Base-by-base conservation (phyloP, 495 filamentous ascomycete genomes). In the Annulohypoxylon bovei region DNA sequence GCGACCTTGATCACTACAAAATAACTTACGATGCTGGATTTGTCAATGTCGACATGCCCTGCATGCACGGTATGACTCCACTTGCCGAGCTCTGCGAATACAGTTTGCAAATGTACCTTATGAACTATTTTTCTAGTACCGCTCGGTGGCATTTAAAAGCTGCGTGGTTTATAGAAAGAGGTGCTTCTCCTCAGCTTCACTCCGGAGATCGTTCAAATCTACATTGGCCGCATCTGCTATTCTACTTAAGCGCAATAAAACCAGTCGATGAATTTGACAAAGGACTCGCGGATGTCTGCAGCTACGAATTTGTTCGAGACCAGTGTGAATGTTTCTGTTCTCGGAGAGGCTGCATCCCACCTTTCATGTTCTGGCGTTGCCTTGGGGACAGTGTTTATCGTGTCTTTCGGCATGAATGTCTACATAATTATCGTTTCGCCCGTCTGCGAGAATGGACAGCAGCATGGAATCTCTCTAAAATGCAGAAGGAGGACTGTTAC, bases 21-120 rank as follows among this genome's bases (percentile, higher is more conserved):
- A 60, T 60, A 33, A 12, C 33, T n/a, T 60, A 49, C n/a, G 28
- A 60, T 14, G n/a, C 40, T 35, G 57, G 57, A 16, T 60, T 60
- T 16, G 23, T n/a, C 6, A 60, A 33, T 23, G n/a, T 60, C n/a
- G 20, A 60, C 8, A 18, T 49, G 18, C 40, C 57, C 22, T 60
- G 40, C 20, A 18, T 1, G 7, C 57, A 60, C 6, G 7, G 16
- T 7, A 33, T 4, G n/a, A 47, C 27, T 23, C 39, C 57, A 2
- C 57, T 60, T 6, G 39, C 40, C 14, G 57, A 49, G 28, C 6
- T 22, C 27, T 60, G 40, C 27, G 57, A 60, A 23, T 3, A 22
- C n/a, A 20, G 5, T 37, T 35, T 16, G 30, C 6, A 22, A 50
- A 14, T 55, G 52, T 6, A 20, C 18, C 25, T 37, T 4, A 47